Evolutionary conservation across 2,329 filamentous ascomycete species (phyloP).

Genomic region (Ceratocystis destructans): DNA sequence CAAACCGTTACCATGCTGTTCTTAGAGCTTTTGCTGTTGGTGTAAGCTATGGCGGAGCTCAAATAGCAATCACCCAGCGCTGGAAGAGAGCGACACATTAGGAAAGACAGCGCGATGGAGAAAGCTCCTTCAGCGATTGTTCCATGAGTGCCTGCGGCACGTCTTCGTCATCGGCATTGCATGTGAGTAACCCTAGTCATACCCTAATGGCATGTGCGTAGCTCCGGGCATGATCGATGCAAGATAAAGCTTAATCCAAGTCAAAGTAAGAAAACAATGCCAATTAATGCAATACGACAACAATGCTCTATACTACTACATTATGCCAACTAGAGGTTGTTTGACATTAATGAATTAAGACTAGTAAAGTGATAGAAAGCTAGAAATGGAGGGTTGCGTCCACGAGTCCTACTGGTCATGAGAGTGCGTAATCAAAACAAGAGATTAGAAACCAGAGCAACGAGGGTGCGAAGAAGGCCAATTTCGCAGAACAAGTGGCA

Average conservation of each 20-base stretch:
- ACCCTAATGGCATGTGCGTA: background rate
- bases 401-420: too few species aligned
- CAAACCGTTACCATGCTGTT: constrained; percentile 53
- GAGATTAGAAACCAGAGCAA: constrained; percentile 5
- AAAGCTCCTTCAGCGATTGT: too few species aligned
- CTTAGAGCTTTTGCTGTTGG: constrained; percentile 23
- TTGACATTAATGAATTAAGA: background rate
- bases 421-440: background rate
- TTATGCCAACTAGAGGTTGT: background rate
- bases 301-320: background rate
- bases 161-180: too few species aligned
- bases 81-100: constrained; percentile 40
- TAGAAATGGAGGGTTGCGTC: background rate
- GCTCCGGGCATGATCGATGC: constrained; percentile 5
- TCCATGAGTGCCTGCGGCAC: too few species aligned
- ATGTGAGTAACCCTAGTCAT: background rate
- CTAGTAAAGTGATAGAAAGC: background rate
- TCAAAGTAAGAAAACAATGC: constrained; percentile 1
- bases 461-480: background rate
- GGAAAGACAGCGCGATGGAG: too few species aligned
- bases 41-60: constrained; percentile 45
- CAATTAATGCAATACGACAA: background rate
- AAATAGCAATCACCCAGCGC: constrained; percentile 59
- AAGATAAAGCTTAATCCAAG: background rate
- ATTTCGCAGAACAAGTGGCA: background rate